Evolutionary conservation across 257 asterid species (phyloP), one percentile per base, ranked within the genome.

Genomic region (Pogostemon cablin): DNA sequence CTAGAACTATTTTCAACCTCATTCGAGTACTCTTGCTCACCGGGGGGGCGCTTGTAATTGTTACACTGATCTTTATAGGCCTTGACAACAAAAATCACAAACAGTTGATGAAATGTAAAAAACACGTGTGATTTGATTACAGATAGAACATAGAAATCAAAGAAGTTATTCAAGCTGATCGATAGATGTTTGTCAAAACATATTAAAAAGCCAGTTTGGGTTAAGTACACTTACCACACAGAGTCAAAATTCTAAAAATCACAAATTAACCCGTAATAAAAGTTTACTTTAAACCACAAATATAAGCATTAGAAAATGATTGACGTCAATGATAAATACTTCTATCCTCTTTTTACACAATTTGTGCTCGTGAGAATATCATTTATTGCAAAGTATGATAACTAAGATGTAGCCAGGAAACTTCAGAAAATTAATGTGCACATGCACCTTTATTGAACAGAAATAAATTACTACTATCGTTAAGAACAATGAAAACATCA

Each of bases 1-100:
- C 69, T 74, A 50, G 43, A 80, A 67, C 82, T 77, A 63, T 20
- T 60, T 10, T 76, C 82, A 58, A 79, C 84, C 41, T 87, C 97
- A 49, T 77, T 40, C 7, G 93, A 85, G 75, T 90, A 93, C 4
- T 79, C 77, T 81, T 93, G 98, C 78, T 93, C 96, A 48, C 52
- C 61, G 59, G 74, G 69, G 62, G 97, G 90, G 3, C 82, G 86
- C 76, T 87, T 93, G 81, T 79, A 93, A 63, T 78, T 84, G 72
- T 80, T 46, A 96, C 98, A 82, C 25, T 79, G 79, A 75, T 86
- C 88, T 83, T 44, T 76, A 55, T 62, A 88, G 40, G 88, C 85
- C 98, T 88, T 83, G 72, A 58, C 38, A 62, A 40, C 61, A 77
- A 77, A 49, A 9, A 15, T 47, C 44, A 67, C 63, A 67, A 40